Evolutionary conservation across 2,329 filamentous ascomycete species (phyloP).

Genomic region (Aspergillus sp.): DNA sequence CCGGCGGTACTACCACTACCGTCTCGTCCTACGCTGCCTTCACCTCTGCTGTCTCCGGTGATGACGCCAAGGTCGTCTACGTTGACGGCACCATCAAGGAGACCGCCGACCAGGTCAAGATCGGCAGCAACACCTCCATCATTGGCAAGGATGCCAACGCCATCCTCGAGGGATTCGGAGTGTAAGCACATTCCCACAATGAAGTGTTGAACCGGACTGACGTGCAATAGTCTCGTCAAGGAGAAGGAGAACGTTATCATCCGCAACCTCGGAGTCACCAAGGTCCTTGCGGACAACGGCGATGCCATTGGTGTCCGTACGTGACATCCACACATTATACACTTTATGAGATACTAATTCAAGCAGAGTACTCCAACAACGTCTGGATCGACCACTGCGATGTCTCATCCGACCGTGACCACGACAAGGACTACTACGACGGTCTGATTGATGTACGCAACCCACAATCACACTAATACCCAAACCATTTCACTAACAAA

Average conservation of each 20-base stretch:
- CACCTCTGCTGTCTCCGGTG: slow-evolving; percentile 52
- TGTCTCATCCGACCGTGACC: slow-evolving; percentile 59
- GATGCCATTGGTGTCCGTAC: slow-evolving; percentile 62
- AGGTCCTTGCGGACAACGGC: slow-evolving; percentile 58
- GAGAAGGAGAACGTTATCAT: slow-evolving; percentile 62
- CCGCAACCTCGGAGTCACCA: slow-evolving; percentile 62
- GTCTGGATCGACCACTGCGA: slow-evolving; percentile 71
- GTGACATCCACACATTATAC: slow-evolving; percentile 4
- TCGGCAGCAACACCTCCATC: slow-evolving; percentile 56
- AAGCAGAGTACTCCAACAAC: slow-evolving; percentile 44
- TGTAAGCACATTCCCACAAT: slow-evolving; percentile 19
- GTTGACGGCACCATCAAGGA: slow-evolving; percentile 51
- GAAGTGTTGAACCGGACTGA: too few relatives aligned
- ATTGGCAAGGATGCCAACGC: slow-evolving; percentile 55
- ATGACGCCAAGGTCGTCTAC: slow-evolving; percentile 50
- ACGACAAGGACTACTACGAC: slow-evolving; percentile 71
- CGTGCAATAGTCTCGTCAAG: slow-evolving; percentile 54
- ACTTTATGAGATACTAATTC: not conserved
- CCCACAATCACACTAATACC: not conserved
- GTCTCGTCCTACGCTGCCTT: slow-evolving; percentile 56
- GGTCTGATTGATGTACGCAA: slow-evolving; percentile 59
- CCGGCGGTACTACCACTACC: slow-evolving; percentile 57
- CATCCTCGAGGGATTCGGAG: slow-evolving; percentile 54
- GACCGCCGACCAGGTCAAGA: slow-evolving; percentile 45
- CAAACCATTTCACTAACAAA: not conserved